phyloP scores from a whole-genome alignment of 345 rosid genomes.

The Toxicodendron radicans region DNA sequence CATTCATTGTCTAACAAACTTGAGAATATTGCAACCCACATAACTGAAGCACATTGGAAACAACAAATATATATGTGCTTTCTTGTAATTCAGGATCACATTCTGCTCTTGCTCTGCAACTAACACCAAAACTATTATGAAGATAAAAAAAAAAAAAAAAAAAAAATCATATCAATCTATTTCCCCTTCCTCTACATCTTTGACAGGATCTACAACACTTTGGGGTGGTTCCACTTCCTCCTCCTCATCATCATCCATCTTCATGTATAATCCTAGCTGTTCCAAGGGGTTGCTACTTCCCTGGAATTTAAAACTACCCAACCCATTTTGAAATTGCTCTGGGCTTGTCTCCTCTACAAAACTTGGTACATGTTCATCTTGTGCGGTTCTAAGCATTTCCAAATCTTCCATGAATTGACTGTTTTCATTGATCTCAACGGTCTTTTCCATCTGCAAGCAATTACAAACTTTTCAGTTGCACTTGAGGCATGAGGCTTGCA shows the following conservation, averaged over 20 bases:
- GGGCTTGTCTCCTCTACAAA: conserved; percentile 60
- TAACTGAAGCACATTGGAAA: not conserved
- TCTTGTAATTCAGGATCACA: not conserved
- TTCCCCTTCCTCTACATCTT: conserved; percentile 61
- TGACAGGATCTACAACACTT: conserved; percentile 25
- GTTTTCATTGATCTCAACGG: conserved; percentile 83
- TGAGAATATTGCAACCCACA: not conserved
- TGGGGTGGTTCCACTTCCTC: conserved; percentile 55
- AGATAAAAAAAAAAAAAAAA: no score
- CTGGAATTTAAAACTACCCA: conserved; percentile 75
- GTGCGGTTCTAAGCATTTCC: conserved; percentile 65
- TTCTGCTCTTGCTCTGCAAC: not conserved
- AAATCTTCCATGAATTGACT: conserved; percentile 79
- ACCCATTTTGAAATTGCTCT: conserved; percentile 38
- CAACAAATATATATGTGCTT: not conserved
- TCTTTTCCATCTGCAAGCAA: conserved; percentile 81
- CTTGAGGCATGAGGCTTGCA: not conserved
- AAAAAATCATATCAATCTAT: conserved; percentile 35
- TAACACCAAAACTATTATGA: not conserved
- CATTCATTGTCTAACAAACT: not conserved
- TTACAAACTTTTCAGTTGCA: conserved; percentile 11
- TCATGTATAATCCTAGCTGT: conserved; percentile 80
- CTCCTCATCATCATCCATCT: conserved; percentile 61
- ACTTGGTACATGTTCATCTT: conserved; percentile 47
- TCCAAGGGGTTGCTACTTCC: conserved; percentile 72